Conservation (phyloP, 2,329 filamentous ascomycete species). For the Coniochaeta ligniaria region DNA sequence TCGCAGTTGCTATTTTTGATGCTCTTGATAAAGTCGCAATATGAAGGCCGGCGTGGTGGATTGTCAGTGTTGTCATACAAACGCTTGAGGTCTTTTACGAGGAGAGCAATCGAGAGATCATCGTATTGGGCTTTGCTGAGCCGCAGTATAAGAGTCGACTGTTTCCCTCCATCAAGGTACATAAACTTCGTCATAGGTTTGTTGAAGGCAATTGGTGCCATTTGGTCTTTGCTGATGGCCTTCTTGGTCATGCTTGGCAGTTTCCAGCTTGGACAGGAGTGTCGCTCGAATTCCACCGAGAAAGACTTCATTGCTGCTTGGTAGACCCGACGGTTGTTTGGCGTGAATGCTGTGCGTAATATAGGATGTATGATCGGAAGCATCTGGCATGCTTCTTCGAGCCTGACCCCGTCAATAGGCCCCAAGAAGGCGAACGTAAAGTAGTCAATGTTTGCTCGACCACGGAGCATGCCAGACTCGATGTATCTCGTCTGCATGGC, state of each 20-base stretch:
- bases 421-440: constrained; percentile 41
- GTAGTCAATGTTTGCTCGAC: constrained; percentile 37
- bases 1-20: constrained; percentile 26
- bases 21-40: constrained; percentile 39
- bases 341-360: constrained; percentile 46
- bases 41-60: constrained; percentile 29
- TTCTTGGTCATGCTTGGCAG: constrained; percentile 31
- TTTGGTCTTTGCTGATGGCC: constrained; percentile 35
- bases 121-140: constrained; percentile 44
- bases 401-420: constrained; percentile 29
- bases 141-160: constrained; percentile 38
- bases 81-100: constrained; percentile 40
- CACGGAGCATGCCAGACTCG: constrained; percentile 37
- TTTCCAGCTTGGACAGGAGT: constrained; percentile 31
- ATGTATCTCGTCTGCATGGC: constrained; percentile 39
- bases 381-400: constrained; percentile 38
- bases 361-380: constrained; percentile 39
- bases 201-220: constrained; percentile 28
- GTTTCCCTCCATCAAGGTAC: constrained; percentile 40
- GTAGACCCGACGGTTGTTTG: constrained; percentile 36
- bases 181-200: constrained; percentile 41
- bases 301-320: constrained; percentile 39
- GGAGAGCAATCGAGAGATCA: constrained; percentile 32
- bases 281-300: constrained; percentile 33
- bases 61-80: constrained; percentile 32